A percentile compares a stretch with the other conserved stretches of the same genome.
These are phyloP conservation scores for Kodamaea kaohsiungensis DNA, from an alignment of 805 yeast genomes.

Conservation along the genomic window DNA sequence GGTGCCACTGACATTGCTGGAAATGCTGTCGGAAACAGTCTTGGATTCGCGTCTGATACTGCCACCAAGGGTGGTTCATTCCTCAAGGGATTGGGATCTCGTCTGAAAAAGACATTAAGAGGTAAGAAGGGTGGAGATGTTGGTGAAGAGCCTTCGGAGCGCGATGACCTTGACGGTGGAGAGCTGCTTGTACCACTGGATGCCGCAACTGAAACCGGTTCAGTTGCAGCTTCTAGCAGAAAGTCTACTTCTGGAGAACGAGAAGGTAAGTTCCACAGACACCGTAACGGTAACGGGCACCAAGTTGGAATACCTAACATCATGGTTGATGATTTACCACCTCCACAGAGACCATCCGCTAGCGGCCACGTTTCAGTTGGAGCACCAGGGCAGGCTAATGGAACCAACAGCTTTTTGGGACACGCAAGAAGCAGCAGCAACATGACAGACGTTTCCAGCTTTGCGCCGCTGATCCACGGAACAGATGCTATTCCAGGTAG, in stretches of 20 bases:
- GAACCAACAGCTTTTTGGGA: conserved; percentile 11
- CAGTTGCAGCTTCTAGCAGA: conserved; percentile 5
- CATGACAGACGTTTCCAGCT: conserved; percentile 34
- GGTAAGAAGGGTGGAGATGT: conserved; percentile 13
- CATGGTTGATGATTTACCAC: conserved; percentile 33
- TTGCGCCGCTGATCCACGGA: conserved; percentile 32
- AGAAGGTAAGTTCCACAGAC: conserved; percentile 12
- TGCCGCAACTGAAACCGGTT: neutral
- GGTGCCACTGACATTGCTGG: conserved; percentile 38
- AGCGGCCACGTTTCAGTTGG: conserved; percentile 15
- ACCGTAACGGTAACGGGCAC: neutral
- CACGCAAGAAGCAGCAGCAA: conserved; percentile 23
- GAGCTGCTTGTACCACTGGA: conserved; percentile 6
- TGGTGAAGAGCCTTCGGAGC: conserved; percentile 12
- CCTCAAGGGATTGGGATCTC: conserved; percentile 32
- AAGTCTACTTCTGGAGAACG: neutral
- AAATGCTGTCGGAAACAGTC: conserved; percentile 48
- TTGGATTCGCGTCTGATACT: conserved; percentile 49
- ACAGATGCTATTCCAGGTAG: conserved; percentile 53
- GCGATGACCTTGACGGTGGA: conserved; percentile 14
- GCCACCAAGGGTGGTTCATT: conserved; percentile 48
- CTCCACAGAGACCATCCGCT: conserved; percentile 37
- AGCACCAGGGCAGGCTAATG: neutral
- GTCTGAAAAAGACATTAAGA: conserved; percentile 17
- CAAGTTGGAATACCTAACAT: conserved; percentile 33